These are phyloP conservation scores for Kuraishia cidri DNA, from an alignment of 805 yeast genomes.

Conservation along the genomic window DNA sequence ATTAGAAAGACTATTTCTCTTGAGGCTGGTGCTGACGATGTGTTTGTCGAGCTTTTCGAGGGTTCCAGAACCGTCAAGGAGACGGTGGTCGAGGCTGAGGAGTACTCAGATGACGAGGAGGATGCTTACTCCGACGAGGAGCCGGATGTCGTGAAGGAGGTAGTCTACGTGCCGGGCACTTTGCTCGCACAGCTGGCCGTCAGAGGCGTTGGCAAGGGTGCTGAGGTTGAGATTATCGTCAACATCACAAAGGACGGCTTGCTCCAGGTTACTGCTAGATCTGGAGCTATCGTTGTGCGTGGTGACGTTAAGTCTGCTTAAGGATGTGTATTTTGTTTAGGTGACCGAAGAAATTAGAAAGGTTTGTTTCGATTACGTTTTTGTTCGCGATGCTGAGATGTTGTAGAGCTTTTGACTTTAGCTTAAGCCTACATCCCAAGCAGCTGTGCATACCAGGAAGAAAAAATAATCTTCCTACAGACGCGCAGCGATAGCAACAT, in stretches of 20 bases:
- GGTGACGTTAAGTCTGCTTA: constrained; percentile 30
- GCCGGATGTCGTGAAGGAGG: constrained; percentile 78
- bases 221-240: constrained; percentile 59
- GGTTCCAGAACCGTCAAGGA: constrained; percentile 81
- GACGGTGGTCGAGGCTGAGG: constrained; percentile 65
- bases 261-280: constrained; percentile 55
- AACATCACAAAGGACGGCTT: constrained; percentile 60
- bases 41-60: constrained; percentile 68
- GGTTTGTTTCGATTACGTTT: neutral
- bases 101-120: constrained; percentile 40
- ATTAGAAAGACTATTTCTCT: constrained; percentile 68
- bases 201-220: constrained; percentile 55
- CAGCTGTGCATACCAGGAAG: too few relatives aligned
- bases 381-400: neutral
- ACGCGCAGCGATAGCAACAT: too few relatives aligned
- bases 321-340: constrained; percentile 1
- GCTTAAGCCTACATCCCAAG: too few relatives aligned
- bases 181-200: constrained; percentile 73
- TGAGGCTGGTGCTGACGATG: constrained; percentile 52
- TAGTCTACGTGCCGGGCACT: constrained; percentile 63
- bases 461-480: too few relatives aligned
- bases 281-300: constrained; percentile 39
- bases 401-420: neutral
- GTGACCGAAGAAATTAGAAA: neutral
- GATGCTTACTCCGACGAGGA: constrained; percentile 59